phyloP scores from a whole-genome alignment of 2,329 filamentous ascomycete genomes.

The Talaromyces pinophilus region DNA sequence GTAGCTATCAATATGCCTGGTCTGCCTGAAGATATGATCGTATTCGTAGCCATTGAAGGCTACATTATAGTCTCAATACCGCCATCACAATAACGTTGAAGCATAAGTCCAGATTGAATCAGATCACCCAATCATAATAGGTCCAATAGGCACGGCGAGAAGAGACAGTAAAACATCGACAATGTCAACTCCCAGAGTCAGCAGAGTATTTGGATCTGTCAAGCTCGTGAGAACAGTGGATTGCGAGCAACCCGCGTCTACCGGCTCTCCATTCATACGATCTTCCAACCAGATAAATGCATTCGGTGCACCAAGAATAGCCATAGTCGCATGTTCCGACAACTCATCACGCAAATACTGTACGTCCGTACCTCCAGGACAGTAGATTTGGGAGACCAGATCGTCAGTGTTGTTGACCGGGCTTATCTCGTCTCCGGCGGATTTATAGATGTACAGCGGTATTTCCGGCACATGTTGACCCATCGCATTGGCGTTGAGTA shows the following conservation, averaged over 20 bases:
- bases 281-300: conserved; percentile 36
- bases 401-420: conserved; percentile 48
- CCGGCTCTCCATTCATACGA: conserved; percentile 26
- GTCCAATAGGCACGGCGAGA: conserved; percentile 19
- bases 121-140: conserved; percentile 22
- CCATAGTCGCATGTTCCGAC: conserved; percentile 45
- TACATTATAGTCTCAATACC: background rate
- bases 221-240: conserved; percentile 26
- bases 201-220: conserved; percentile 21
- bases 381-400: conserved; percentile 40
- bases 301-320: conserved; percentile 35
- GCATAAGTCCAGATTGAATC: background rate
- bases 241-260: conserved; percentile 23
- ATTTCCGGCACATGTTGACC: conserved; percentile 48
- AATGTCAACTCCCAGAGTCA: conserved; percentile 20
- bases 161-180: conserved; percentile 23
- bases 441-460: conserved; percentile 56
- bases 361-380: conserved; percentile 44
- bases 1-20: background rate
- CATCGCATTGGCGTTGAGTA: conserved; percentile 34
- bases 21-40: background rate
- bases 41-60: background rate
- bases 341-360: conserved; percentile 49
- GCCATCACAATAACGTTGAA: background rate
- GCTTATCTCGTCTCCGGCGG: conserved; percentile 50